Base-by-base conservation (phyloP, 1,284 basidiomycete genomes). In the Crepidotus sp. region DNA sequence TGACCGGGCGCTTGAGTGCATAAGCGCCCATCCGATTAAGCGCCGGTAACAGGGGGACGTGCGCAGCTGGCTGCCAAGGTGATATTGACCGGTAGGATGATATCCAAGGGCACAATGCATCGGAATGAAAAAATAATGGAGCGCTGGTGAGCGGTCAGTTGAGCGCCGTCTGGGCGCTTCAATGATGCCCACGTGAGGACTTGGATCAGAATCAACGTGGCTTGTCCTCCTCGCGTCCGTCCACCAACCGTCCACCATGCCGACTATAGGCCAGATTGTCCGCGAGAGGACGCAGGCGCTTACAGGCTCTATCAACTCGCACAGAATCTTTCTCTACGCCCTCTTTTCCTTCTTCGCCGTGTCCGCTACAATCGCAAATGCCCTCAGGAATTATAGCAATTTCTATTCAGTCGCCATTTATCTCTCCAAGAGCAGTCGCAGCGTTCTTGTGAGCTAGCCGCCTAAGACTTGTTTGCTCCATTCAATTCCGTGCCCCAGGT, bases 321-420 rank as follows among this genome's bases (percentile, higher is more conserved):
- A 83, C 61, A 70, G 83, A 43, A 64, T 90, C 35, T 60, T 82
- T 14, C 60, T 88, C 40, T 94, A 94, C 60, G 70, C 72, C 27
- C 52, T 80, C 18, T 58, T 83, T 48, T 92, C 89, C 33, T 68
- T 78, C 24, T 56, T 78, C n/a, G 77, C 86, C 0, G 80, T 91
- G 26, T 73, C 73, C 0, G 76, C 74, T 10, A 81, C 86, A 17
- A 71, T 95, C 45, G 67, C 74, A 40, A 86, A 84, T 61, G 93
- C 93, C 4, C 75, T 94, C 54, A 74, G 80, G 56, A 83, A 77
- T 45, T 77, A 96, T 54, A 83, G 83, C 57, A 97, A 96, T 69
- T 97, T 96, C 68, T 98, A 95, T 59, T 84, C 92, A 10, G 86
- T 96, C 4, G 78, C 88, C 9, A 90, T 98, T 2, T 87, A 85